Conservation (phyloP, 148 eudicot genomes). For the Vaccinium corymbosum region DNA sequence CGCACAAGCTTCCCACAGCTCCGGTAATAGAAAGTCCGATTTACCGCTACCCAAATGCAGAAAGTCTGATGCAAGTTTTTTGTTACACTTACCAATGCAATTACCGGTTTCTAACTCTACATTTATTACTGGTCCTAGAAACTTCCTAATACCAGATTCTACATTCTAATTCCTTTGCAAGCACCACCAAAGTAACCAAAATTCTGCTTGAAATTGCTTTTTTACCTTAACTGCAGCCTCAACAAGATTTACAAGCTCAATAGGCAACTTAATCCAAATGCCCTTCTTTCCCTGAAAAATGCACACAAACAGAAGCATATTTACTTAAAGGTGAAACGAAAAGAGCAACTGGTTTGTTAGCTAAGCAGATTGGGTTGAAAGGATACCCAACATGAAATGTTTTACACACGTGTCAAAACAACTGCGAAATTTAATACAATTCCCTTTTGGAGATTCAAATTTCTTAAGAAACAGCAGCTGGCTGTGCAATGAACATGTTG, state of each 20-base stretch:
- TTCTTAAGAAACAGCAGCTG: neutral
- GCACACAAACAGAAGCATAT: neutral
- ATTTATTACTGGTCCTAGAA: neutral
- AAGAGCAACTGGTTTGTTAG: neutral
- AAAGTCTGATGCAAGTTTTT: neutral
- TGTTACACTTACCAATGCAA: neutral
- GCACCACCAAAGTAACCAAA: neutral
- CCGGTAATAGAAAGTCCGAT: neutral
- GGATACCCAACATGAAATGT: neutral
- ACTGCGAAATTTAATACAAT: neutral
- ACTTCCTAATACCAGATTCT: neutral
- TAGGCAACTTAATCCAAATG: constrained; percentile 15
- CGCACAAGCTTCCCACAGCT: neutral
- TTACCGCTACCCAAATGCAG: neutral
- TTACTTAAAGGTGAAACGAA: neutral
- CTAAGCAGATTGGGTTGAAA: neutral
- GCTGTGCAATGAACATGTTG: neutral
- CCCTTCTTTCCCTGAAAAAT: constrained; percentile 37
- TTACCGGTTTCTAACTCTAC: neutral
- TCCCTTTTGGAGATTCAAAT: neutral
- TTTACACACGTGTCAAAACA: neutral
- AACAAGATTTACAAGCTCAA: constrained; percentile 14
- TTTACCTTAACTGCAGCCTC: constrained; percentile 16
- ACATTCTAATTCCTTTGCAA: neutral
- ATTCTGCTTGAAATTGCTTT: neutral